Evolutionary conservation across 345 rosid species (phyloP).

Genomic region (Gossypium arboreum): DNA sequence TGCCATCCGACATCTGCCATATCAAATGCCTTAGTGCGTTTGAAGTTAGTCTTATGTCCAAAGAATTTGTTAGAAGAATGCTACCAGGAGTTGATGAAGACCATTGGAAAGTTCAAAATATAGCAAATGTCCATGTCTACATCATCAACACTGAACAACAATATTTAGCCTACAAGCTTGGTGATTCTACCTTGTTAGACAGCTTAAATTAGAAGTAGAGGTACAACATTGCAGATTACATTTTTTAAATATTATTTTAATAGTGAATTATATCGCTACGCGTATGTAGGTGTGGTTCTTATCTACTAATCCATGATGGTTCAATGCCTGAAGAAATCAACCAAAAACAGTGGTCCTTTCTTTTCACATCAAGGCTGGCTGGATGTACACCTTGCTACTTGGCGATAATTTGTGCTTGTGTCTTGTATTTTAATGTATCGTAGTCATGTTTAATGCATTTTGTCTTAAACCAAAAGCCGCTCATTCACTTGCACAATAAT

Average conservation of each 20-base stretch:
- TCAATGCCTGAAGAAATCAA: neutral
- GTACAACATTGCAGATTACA: neutral
- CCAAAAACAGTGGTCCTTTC: neutral
- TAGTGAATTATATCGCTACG: neutral
- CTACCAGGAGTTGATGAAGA: neutral
- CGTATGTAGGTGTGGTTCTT: neutral
- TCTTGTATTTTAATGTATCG: too few relatives aligned
- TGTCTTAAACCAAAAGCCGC: too few relatives aligned
- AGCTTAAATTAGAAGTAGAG: conserved; percentile 9
- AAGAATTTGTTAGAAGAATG: conserved; percentile 8
- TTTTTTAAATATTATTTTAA: neutral
- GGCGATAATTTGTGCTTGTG: too few relatives aligned
- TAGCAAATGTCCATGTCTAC: neutral
- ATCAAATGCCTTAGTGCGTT: neutral
- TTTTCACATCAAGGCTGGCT: neutral
- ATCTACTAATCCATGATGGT: neutral
- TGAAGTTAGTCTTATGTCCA: neutral
- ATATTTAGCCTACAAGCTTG: neutral
- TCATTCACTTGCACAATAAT: too few relatives aligned
- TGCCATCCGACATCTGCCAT: neutral
- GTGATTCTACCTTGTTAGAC: neutral
- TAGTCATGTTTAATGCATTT: too few relatives aligned
- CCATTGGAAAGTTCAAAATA: neutral
- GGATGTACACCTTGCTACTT: too few relatives aligned
- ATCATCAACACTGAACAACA: neutral